Evolutionary conservation across 2,329 filamentous ascomycete species (phyloP), one percentile per base, ranked within the genome.

Genomic region (Penicillium sp.): DNA sequence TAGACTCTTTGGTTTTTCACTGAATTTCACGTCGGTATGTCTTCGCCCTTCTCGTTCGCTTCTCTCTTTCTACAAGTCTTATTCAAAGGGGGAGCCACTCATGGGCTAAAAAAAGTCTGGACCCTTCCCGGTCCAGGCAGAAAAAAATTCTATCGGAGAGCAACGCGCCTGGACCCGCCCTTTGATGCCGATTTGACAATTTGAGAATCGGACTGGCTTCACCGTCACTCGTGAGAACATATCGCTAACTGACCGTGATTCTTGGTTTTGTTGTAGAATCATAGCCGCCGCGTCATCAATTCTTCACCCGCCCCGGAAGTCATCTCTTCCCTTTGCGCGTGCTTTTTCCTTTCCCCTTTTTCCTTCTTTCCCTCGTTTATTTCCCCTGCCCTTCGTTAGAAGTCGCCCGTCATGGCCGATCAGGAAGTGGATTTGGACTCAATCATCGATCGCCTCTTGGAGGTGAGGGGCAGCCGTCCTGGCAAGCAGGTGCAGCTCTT

Each of bases 401-500:
- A 73, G 73, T 72, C 61, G 73, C 74, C 78, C 79, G 80, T 78
- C 76, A 91, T 91, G 89, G 88, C 88, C 79, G 89, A 91, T 80
- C 82, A 87, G 76, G 94, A 98, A 82, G 92, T 98, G 82, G 94
- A 98, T 83, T 87, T 99, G 83, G 95, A 99, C 82, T 97, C 93
- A 75, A 97, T 98, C 88, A 98, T 99, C 85, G 94, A 98, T 81
- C 89, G 95, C 81, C 87, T 99, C 76, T 86, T 98, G 76, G 95
- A 99, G 83, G 95, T 98, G 77, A 90, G 95, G 82, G 95, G 94
- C 78, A 97, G 93, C 85, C 89, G 95, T 76, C 95, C 95, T 60
- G 95, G 95, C 74, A 99, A 99, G 85, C 95, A 98, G 82, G 95
- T 99, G 58, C 94, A 98, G 83, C 87, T 99, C 70, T 85, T 97